Evolutionary conservation across 2,329 filamentous ascomycete genomes (phyloP).

Genomic region (Cladophialophora chaetospira): DNA sequence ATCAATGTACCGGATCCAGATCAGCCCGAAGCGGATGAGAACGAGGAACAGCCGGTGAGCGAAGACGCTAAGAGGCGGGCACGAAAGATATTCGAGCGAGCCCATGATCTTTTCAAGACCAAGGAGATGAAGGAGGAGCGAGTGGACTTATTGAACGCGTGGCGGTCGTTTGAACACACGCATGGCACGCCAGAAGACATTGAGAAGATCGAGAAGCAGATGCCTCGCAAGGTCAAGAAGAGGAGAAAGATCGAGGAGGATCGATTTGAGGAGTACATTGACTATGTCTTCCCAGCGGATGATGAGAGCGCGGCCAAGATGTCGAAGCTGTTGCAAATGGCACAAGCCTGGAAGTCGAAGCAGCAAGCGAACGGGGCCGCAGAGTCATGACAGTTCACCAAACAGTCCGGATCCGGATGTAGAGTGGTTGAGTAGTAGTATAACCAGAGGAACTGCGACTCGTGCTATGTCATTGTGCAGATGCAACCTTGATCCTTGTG

Average conservation of each 20-base stretch:
- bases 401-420: constrained; percentile 1
- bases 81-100: constrained; percentile 79
- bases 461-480: constrained; percentile 3
- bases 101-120: constrained; percentile 83
- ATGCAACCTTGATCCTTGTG: background rate
- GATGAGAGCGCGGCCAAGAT: constrained; percentile 82
- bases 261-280: constrained; percentile 92
- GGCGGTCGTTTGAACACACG: constrained; percentile 86
- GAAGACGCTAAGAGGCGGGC: constrained; percentile 82
- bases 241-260: constrained; percentile 83
- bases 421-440: too few species aligned
- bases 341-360: constrained; percentile 81
- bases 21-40: constrained; percentile 62
- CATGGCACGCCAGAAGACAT: constrained; percentile 76
- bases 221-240: constrained; percentile 93
- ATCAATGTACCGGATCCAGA: constrained; percentile 82
- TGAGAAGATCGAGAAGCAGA: constrained; percentile 83
- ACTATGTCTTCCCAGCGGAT: constrained; percentile 96
- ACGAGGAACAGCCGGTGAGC: constrained; percentile 66
- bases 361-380: constrained; percentile 39
- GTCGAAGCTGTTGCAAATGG: constrained; percentile 80
- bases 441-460: too few species aligned
- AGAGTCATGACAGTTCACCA: constrained; percentile 7
- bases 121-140: constrained; percentile 89
- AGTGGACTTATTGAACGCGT: constrained; percentile 87